phyloP scores from a whole-genome alignment of 1,139 yeast genomes.

The Yamadazyma jaroonii region DNA sequence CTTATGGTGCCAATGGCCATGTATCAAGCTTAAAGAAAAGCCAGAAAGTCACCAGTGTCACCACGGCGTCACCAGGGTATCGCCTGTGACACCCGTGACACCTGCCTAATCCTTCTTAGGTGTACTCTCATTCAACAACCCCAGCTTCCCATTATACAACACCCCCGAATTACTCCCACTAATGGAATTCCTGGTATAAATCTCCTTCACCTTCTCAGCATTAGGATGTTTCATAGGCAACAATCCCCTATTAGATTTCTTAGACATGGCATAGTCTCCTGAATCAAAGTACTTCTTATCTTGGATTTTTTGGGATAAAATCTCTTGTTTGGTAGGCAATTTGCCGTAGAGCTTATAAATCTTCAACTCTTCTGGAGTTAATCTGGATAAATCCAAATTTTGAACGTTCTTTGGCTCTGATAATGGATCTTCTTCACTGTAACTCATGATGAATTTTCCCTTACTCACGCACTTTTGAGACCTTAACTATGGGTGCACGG shows the following conservation, averaged over 20 bases:
- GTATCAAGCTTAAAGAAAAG: no score
- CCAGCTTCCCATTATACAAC: constrained; percentile 46
- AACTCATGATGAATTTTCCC: no score
- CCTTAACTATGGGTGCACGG: no score
- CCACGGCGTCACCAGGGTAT: no score
- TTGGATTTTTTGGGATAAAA: constrained; percentile 72
- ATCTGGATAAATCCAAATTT: constrained; percentile 52
- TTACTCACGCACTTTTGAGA: no score
- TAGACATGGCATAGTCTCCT: constrained; percentile 95
- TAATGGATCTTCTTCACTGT: constrained; percentile 44
- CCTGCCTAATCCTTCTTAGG: constrained; percentile 21
- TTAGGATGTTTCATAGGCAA: constrained; percentile 47
- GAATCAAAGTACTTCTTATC: constrained; percentile 95
- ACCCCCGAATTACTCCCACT: constrained; percentile 45
- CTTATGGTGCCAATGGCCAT: no score
- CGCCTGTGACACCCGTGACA: no score
- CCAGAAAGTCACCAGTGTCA: no score
- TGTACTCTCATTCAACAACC: constrained; percentile 43
- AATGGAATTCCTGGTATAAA: constrained; percentile 44
- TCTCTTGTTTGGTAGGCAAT: constrained; percentile 81
- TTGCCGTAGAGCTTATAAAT: constrained; percentile 83
- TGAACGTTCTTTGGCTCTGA: constrained; percentile 46
- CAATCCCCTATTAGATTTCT: constrained; percentile 34
- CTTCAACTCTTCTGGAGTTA: constrained; percentile 66
- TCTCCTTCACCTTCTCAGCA: constrained; percentile 49